Evolutionary conservation across 179 eudicot genomes (phyloP).

Genomic region (Sideroxylon spinosum): DNA sequence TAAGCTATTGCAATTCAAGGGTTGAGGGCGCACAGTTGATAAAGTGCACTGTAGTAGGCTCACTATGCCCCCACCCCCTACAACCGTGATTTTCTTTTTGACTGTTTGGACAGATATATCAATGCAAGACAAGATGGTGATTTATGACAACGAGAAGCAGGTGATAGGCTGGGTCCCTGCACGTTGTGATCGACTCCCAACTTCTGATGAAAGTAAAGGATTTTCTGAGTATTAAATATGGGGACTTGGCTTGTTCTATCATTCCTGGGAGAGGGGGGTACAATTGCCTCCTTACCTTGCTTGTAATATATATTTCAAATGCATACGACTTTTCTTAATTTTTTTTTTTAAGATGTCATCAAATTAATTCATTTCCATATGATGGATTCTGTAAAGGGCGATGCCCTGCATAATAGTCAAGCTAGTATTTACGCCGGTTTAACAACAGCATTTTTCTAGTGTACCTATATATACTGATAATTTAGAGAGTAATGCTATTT

Average conservation of each 20-base stretch:
- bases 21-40: too few species aligned
- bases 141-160: constrained; percentile 76
- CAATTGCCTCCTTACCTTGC: neutral
- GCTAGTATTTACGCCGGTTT: too few species aligned
- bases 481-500: too few species aligned
- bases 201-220: constrained; percentile 17
- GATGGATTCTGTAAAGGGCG: neutral
- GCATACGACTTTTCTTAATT: neutral
- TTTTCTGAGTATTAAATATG: neutral
- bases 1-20: too few species aligned
- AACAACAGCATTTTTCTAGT: too few species aligned
- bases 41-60: too few species aligned
- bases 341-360: neutral
- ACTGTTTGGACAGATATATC: constrained; percentile 55
- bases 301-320: neutral
- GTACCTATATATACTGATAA: too few species aligned
- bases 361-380: neutral
- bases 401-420: neutral
- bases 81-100: neutral
- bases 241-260: too few species aligned
- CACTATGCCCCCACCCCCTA: too few species aligned
- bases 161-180: constrained; percentile 77
- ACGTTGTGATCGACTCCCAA: constrained; percentile 62
- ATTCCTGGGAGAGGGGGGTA: too few species aligned
- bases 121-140: constrained; percentile 70